Conservation (phyloP, 2,329 filamentous ascomycete species). For the Talaromyces sp. region DNA sequence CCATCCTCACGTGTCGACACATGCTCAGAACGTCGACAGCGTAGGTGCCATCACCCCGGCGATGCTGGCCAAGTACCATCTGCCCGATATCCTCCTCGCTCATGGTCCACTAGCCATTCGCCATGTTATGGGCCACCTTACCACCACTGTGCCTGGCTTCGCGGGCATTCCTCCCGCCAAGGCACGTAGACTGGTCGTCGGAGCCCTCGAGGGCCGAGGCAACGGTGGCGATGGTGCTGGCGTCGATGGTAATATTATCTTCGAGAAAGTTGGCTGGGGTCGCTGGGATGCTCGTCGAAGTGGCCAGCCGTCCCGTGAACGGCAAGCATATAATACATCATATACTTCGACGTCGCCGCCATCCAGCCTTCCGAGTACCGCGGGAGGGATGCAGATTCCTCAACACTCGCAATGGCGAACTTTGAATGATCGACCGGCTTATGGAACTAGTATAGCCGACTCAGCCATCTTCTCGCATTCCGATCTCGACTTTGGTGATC, state of each 20-base stretch:
- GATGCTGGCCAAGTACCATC: conserved; percentile 82
- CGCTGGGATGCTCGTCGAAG: conserved; percentile 83
- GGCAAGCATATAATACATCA: conserved; percentile 36
- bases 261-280: conserved; percentile 96
- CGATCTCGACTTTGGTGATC: conserved; percentile 60
- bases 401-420: conserved; percentile 32
- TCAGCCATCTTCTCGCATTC: conserved; percentile 71
- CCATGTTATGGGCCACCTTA: conserved; percentile 91
- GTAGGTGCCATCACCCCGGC: conserved; percentile 77
- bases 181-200: conserved; percentile 86
- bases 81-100: conserved; percentile 83
- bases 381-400: conserved; percentile 48
- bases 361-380: conserved; percentile 49
- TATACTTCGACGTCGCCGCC: conserved; percentile 36
- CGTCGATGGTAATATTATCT: conserved; percentile 57
- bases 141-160: conserved; percentile 88
- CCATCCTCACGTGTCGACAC: conserved; percentile 36
- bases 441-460: conserved; percentile 62
- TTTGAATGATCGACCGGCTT: conserved; percentile 39
- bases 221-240: conserved; percentile 52
- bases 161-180: conserved; percentile 83
- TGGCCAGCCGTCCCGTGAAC: conserved; percentile 52
- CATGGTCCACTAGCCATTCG: conserved; percentile 91
- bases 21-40: conserved; percentile 59
- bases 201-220: conserved; percentile 77